Evolutionary conservation across 176 grass and related monocot genomes (phyloP).

Genomic region (Musa schizocarpa): DNA sequence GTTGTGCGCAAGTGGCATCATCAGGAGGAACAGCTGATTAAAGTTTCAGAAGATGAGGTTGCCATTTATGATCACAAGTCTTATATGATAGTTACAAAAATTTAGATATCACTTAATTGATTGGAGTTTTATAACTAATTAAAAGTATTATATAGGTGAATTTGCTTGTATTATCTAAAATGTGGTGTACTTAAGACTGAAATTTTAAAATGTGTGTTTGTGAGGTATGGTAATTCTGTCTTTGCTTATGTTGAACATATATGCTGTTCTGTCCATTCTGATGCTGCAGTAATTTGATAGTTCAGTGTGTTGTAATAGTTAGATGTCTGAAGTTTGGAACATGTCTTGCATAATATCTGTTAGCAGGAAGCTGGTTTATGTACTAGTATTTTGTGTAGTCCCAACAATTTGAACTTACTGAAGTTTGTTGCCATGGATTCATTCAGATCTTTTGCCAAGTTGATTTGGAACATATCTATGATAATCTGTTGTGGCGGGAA

Average conservation of each 20-base stretch:
- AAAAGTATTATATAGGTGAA: background rate
- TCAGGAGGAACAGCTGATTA: conserved; percentile 53
- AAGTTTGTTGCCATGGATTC: background rate
- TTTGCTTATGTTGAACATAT: too few species aligned
- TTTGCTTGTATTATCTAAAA: background rate
- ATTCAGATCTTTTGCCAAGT: background rate
- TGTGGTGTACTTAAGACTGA: background rate
- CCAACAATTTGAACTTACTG: too few species aligned
- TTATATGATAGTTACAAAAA: background rate
- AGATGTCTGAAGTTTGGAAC: too few species aligned
- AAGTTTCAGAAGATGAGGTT: conserved; percentile 80
- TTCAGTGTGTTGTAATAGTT: too few species aligned
- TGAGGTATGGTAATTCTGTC: background rate
- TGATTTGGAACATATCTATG: background rate
- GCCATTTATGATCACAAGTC: background rate
- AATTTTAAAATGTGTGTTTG: background rate
- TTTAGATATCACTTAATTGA: background rate
- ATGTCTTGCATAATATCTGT: too few species aligned
- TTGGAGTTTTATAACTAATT: background rate
- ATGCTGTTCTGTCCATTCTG: too few species aligned
- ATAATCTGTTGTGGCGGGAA: background rate
- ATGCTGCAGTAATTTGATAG: too few species aligned
- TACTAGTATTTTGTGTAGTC: too few species aligned
- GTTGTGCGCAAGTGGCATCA: conserved; percentile 71
- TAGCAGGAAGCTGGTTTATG: too few species aligned